Base-by-base conservation (phyloP, 768 basidiomycete genomes). In the Daedaleopsis sinensis region DNA sequence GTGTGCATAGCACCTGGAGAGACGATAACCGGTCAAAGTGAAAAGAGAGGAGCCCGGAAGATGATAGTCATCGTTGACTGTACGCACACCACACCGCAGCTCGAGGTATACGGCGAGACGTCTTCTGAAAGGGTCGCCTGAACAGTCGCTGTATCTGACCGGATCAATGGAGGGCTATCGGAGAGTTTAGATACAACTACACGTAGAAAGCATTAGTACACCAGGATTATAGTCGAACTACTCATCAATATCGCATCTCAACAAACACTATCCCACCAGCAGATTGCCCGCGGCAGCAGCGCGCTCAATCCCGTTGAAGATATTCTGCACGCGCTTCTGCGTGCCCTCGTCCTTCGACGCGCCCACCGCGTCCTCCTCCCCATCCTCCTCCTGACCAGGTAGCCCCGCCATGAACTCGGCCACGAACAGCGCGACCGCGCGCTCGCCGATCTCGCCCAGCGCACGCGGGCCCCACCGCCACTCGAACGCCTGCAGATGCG, bases 401-500 rank as follows among this genome's bases (percentile, higher is more conserved):
- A 70, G 69, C 47, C 77, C 81, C 39, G 84, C 80, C 89, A 94
- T 93, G 67, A 95, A 91, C 67, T 91, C 87, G 1, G 87, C 86
- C 1, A 96, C 80, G 68, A 96, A 96, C 57, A 75, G 76, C 1
- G 87, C 91, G 10, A 95, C 77, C 13, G 80, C 87, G 60, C 80
- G 75, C 73, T 98, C 96, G 1, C 92, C 89, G 5, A 97, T 84
- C 74, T 98, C 96, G 36, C 84, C 84, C 42, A 89, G 83, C 1
- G 94, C 87, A 32, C 92, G 82, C 27, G 82, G 77, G 3, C 94
- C 95, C 95, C 95, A 98, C 18, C 86, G 83, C 93, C 92, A 94
- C 68, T 94, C 91, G 62, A 79, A 84, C 16, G 76, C 73, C 15
- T 74, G 73, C 16, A 78, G 82, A 8, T 75, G 73, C 19, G 74